Base-by-base conservation (phyloP, 108 stramenopile genomes). In the Pseudonitzschia multistriata region DNA sequence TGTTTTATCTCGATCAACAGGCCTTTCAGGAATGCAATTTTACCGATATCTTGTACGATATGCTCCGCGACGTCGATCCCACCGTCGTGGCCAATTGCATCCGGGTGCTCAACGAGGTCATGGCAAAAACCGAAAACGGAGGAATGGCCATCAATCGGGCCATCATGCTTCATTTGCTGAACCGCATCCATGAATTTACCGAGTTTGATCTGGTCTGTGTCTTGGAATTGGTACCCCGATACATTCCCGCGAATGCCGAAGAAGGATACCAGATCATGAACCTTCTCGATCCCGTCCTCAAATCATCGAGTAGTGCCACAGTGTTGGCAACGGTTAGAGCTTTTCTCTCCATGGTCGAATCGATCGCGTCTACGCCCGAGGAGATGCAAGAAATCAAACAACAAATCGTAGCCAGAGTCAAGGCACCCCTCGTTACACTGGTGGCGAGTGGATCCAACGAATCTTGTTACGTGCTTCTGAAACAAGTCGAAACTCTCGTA, bases 241-340 rank as follows among this genome's bases (percentile, higher is more conserved):
- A 98, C 80, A 89, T 85, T 49, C 96, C 96, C 8, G 92, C 91
- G 40, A 85, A 88, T 72, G 91, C 96, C 59, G 94, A 97, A 14
- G 95, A 97, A 73, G 91, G 86, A 6, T 99, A 91, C 78, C 91
- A 92, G 62, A 98, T 99, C 63, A 99, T 99, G 99, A 99, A 99
- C 76, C 79, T 99, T 24, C 81, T 99, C 29, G 99, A 99, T 83
- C 97, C 97, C 10, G 96, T 98, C 31, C 75, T 99, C 68, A 73
- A 96, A 34, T 97, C 96, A 3, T 84, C 90, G 50, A 96, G 96
- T 79, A 80, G 83, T n/a, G 96, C 92, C 5, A 96, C 97, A 31
- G 96, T 98, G 15, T 79, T 99, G 65, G 98, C 96, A 7, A 94
- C 96, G 27, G 86, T 97, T 55, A 85, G 91, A 37, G 97, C 96